Evolutionary conservation across 2,329 filamentous ascomycete genomes (phyloP), one percentile per base, ranked within the genome.

Genomic region (Penicillium sp.): DNA sequence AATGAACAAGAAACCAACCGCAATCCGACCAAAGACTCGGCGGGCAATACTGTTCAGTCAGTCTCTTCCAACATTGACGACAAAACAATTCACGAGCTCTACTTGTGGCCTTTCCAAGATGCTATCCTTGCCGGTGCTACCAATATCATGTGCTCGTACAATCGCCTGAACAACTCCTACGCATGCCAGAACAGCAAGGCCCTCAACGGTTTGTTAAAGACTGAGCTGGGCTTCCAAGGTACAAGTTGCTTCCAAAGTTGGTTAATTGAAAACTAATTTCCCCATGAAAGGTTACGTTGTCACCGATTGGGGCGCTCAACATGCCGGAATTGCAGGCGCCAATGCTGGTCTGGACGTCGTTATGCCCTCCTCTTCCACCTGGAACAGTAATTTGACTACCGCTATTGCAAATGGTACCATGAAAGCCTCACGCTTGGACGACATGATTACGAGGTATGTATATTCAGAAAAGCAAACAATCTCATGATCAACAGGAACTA

Each of bases 291-390:
- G 91, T 0, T 92, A 92, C 68, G 84, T 94, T 55, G 87, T 92
- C 83, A 87, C 85, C 16, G 92, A 96, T 73, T 95, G 91, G 90
- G 80, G 83, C 66, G 91, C 89, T 4, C 89, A 92, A 69, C 89
- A 94, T 70, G 81, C 85, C 4, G 70, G 70, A 0, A 68, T 69
- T 13, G 68, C 64, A 1, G 43, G 49, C 6, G 67, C 68, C 0
- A 68, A 68, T 53, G 71, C 71, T 14, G 71, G 71, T 0, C 52
- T 73, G 16, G 71, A 73, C 28, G 65, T 73, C 59, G 65, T 65
- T 1, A 70, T 71, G 68, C 71, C 70, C 1, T 42, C 26, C 1
- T 60, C 62, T 1, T 19, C 53, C 0, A 55, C 57, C 2, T 73
- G 70, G 70, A 40, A 40, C 38, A 40, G n/a, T 6, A 40, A 40